Conservation (phyloP, 2,329 filamentous ascomycete genomes). For the Hypoxylon sp. region DNA sequence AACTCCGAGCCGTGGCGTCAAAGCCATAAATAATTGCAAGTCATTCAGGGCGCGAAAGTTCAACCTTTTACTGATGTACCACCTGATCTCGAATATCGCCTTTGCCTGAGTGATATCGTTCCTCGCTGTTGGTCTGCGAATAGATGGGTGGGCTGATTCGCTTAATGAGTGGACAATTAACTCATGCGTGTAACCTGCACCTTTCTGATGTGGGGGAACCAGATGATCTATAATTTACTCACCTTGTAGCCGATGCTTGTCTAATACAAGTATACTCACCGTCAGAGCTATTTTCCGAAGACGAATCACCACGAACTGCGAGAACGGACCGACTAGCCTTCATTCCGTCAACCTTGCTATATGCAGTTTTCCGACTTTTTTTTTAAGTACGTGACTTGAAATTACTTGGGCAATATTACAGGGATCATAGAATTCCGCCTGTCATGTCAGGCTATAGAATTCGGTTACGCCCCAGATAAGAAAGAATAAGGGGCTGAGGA, state of each 20-base stretch:
- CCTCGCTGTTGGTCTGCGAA: background rate
- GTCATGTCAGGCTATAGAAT: background rate
- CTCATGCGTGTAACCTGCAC: conserved; percentile 25
- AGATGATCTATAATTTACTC: conserved; percentile 24
- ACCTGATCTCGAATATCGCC: conserved; percentile 29
- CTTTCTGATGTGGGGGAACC: conserved; percentile 24
- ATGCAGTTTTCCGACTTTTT: conserved; percentile 4
- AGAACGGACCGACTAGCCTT: conserved; percentile 8
- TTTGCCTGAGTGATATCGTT: conserved; percentile 16
- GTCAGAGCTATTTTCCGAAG: conserved; percentile 3
- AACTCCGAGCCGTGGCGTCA: background rate
- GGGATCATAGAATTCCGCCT: conserved; percentile 10
- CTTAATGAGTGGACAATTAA: conserved; percentile 19
- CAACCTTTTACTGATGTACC: conserved; percentile 16
- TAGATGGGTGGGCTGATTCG: conserved; percentile 9
- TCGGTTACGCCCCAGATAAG: conserved; percentile 4
- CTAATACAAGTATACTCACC: background rate
- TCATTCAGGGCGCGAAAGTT: conserved; percentile 3
- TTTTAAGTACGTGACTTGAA: too few species aligned
- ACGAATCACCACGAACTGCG: background rate
- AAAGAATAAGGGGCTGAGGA: conserved; percentile 4
- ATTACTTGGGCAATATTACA: background rate
- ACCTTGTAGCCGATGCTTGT: conserved; percentile 7
- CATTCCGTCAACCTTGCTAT: conserved; percentile 4
- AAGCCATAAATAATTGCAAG: background rate